Evolutionary conservation across 352 stramenopile species (phyloP), one percentile per base, ranked within the genome.

Genomic region (Globisporangium abappressorium): DNA sequence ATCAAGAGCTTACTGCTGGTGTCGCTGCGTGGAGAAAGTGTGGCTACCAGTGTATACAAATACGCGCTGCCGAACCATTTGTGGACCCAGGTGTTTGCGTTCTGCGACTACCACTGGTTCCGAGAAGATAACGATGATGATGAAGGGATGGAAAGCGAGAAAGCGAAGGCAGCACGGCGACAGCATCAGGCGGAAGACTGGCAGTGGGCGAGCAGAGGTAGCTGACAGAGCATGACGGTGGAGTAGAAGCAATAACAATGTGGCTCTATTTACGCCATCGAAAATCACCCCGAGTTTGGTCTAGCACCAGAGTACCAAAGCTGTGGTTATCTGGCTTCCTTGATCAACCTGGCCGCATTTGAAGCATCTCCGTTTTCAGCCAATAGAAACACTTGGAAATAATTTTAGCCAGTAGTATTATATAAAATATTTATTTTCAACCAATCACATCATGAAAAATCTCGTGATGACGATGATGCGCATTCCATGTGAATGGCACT

Each of bases 91-190:
- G 72, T 86, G 33, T 43, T 84, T 22, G 75, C 73, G 4, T 84
- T 73, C 66, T 86, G 78, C 24, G 65, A 72, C n/a, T 86, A 80
- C 58, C 56, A 78, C 51, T 86, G 79, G 79, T 84, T 86, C 34
- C 26, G 24, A 62, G 49, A 55, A 24, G 36, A 62, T 2, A 28
- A 36, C n/a, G 49, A 55, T 53, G 36, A 62, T 12, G 38, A 36
- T 12, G 33, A 28, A 4, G 18, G 9, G 2, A 8, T 9, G 54
- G 55, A 46, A 26, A 22, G 15, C 34, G 7, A 61, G 56, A 51
- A 51, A 22, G 18, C 18, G 28, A 46, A 43, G 55, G 28, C 22
- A 20, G 28, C 18, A 26, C 15, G 5, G 18, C 8, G 18, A 30
- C 15, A 51, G 18, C 4, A 49, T n/a, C 41, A n/a, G 41, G 4